Evolutionary conservation across 257 asterid species (phyloP), one percentile per base, ranked within the genome.

Genomic region (Fraxinus anomala): DNA sequence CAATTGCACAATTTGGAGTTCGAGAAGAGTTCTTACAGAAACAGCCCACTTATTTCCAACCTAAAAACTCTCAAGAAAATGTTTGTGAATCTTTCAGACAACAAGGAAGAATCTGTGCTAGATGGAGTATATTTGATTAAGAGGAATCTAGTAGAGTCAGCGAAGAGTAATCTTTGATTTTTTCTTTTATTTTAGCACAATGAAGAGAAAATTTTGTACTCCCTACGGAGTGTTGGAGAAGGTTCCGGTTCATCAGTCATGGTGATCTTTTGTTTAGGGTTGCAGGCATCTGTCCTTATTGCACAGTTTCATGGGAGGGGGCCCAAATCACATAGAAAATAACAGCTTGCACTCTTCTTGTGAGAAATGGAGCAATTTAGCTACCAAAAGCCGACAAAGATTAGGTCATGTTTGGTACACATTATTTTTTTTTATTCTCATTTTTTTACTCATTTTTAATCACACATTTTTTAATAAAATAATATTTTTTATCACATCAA

Each of bases 71-170:
- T n/a, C 3, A 1, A 6, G 36, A 10, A 77, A 31, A 36, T 9
- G 4, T 37, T 21, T 63, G 40, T 49, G 75, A 76, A 80, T 76
- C 34, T 66, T 61, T 61, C 24, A 56, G 36, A 68, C 61, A 51
- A 28, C 65, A 75, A 56, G 49, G 31, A 56, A 77, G 75, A 74
- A 28, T 17, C 54, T 42, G 21, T 14, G 5, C 26, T 8, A 61
- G 28, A 61, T 61, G 33, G 51, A 8, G 8, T 61, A 61, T 21
- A 61, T 10, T 23, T 61, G 68, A 10, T 61, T 23, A 24, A 39
- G 81, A 85, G 69, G 81, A 74, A 76, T 85, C 75, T 54, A 68
- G 77, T 79, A 10, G 76, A 73, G 23, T 28, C 51, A 36, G 36
- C n/a, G 74, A 37, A 40, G 36, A 31, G 30, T 16, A n/a, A 66